Evolutionary conservation across 768 basidiomycete species (phyloP).

Genomic region (Leccinum disarticulatum): DNA sequence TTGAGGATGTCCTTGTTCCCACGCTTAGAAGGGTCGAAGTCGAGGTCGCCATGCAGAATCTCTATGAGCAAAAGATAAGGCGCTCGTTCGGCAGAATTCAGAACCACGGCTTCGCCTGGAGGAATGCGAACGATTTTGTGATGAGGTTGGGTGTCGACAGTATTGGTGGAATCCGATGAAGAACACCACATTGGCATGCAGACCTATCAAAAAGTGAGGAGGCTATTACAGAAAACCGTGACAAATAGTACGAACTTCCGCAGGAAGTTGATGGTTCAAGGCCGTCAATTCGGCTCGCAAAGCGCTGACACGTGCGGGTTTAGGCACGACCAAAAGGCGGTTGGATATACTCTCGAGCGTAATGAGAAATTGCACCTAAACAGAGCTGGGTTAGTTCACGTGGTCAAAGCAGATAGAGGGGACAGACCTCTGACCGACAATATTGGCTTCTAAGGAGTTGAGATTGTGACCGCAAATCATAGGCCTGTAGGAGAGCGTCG

Average conservation of each 20-base stretch:
- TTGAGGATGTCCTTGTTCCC: constrained; percentile 82
- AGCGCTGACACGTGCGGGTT: constrained; percentile 94
- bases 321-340: constrained; percentile 86
- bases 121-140: constrained; percentile 97
- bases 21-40: constrained; percentile 85
- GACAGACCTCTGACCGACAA: constrained; percentile 78
- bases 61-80: constrained; percentile 93
- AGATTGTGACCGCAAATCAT: constrained; percentile 64
- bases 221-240: not conserved
- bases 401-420: not conserved
- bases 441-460: constrained; percentile 83
- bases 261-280: constrained; percentile 93
- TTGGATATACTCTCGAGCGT: constrained; percentile 92
- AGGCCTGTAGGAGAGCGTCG: constrained; percentile 63
- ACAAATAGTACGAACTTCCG: constrained; percentile 62
- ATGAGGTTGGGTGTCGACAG: constrained; percentile 58
- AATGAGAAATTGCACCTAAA: constrained; percentile 81
- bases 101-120: constrained; percentile 94
- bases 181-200: constrained; percentile 89
- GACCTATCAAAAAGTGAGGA: constrained; percentile 45
- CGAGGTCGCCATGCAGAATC: constrained; percentile 84
- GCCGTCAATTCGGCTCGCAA: constrained; percentile 93
- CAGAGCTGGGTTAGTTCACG: not conserved
- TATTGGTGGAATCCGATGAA: constrained; percentile 57
- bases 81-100: constrained; percentile 96